These are phyloP conservation scores for Marchantia polymorpha DNA, from an alignment of 225 moss, liverwort and hornwort genomes.

Conservation along the genomic window DNA sequence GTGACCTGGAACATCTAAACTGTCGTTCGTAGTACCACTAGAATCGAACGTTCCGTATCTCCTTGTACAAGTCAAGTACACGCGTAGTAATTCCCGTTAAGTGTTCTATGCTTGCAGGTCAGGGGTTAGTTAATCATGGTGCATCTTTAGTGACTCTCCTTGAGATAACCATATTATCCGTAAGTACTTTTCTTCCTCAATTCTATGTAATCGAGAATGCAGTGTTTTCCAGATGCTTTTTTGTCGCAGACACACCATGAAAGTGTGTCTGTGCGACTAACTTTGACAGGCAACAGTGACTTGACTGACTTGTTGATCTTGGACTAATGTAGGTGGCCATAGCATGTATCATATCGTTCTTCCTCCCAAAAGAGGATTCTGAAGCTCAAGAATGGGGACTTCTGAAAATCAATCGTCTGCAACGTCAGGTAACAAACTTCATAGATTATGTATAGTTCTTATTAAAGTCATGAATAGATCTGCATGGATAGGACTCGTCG, in stretches of 20 bases:
- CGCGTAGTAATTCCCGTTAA: neutral
- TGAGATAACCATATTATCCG: conserved; percentile 31
- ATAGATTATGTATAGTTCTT: too few relatives aligned
- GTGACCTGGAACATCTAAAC: conserved; percentile 10
- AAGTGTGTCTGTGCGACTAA: neutral
- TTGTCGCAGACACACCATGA: neutral
- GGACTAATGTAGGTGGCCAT: conserved; percentile 20
- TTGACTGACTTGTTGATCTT: neutral
- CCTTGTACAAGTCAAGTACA: neutral
- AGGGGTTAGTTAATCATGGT: conserved; percentile 39
- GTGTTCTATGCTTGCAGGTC: conserved; percentile 27
- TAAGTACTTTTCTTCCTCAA: conserved; percentile 4
- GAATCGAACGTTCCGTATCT: neutral
- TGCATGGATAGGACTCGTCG: too few relatives aligned
- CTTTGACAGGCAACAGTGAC: neutral
- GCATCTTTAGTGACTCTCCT: conserved; percentile 32
- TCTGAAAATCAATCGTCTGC: neutral
- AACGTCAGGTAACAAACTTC: conserved; percentile 16
- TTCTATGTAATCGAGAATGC: neutral
- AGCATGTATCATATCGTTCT: conserved; percentile 35
- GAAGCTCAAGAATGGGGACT: conserved; percentile 20
- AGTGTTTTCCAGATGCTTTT: neutral
- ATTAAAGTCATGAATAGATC: too few relatives aligned
- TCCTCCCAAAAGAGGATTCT: conserved; percentile 26
- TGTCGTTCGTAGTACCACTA: neutral